Percentiles rank a stretch among this genome's conserved stretches.
Conservation (phyloP, 805 yeast genomes). For the Candida sphagnicola region DNA sequence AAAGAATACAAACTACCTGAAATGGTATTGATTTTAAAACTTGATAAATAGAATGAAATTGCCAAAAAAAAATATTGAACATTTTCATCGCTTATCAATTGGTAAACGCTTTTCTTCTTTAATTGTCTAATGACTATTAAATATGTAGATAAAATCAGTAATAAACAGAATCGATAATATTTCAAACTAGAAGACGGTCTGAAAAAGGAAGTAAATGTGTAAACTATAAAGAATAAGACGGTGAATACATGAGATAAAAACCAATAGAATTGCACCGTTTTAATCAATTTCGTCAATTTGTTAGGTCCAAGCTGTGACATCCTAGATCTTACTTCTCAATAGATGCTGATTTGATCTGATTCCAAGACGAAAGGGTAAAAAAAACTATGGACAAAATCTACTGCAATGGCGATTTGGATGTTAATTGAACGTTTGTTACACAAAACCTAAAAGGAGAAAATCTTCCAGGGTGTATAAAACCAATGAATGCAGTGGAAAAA, state of each 20-base stretch:
- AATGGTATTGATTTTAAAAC: conserved; percentile 29
- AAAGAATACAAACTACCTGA: conserved; percentile 38
- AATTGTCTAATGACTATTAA: conserved; percentile 60
- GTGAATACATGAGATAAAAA: conserved; percentile 58
- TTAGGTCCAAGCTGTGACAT: conserved; percentile 1
- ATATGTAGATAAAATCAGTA: conserved; percentile 57
- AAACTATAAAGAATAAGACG: conserved; percentile 36
- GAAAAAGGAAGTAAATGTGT: conserved; percentile 41
- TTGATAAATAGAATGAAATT: conserved; percentile 21
- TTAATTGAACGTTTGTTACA: no score
- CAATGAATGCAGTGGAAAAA: no score
- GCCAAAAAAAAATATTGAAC: conserved; percentile 36
- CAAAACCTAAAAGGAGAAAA: no score
- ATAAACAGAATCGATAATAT: conserved; percentile 33
- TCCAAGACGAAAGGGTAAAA: no score
- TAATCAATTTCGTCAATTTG: conserved; percentile 9
- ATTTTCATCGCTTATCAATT: conserved; percentile 31
- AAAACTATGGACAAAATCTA: no score
- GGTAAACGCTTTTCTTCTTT: conserved; percentile 1
- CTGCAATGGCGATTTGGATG: no score
- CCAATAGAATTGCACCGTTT: conserved; percentile 68
- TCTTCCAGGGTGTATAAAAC: no score
- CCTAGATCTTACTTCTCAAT: background rate
- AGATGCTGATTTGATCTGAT: no score
- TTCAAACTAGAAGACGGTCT: conserved; percentile 21